phyloP scores from a whole-genome alignment of 106 monocot species.

The Acorus gramineus region DNA sequence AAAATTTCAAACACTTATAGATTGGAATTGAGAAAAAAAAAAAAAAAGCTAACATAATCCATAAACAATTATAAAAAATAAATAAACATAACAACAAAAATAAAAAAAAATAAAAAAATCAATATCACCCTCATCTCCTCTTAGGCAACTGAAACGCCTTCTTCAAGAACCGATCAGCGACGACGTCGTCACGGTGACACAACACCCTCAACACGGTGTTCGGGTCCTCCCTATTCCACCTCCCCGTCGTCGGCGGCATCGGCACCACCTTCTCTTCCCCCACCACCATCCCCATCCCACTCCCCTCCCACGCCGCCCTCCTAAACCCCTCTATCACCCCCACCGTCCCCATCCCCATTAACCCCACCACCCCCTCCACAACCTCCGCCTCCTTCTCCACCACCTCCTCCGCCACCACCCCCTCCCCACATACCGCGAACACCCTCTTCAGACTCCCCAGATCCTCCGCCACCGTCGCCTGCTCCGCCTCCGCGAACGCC shows the following conservation, averaged over 20 bases:
- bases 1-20: too few species aligned
- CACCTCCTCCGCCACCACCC: conserved; percentile 23
- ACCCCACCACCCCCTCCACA: conserved; percentile 19
- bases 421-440: conserved; percentile 19
- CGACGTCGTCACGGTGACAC: conserved; percentile 21
- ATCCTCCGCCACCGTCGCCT: conserved; percentile 13
- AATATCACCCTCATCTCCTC: conserved; percentile 19
- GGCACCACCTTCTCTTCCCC: conserved; percentile 9
- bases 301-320: conserved; percentile 14
- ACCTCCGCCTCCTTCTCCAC: conserved; percentile 24
- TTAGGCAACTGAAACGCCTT: conserved; percentile 46
- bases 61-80: too few species aligned
- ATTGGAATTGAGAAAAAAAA: too few species aligned
- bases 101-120: too few species aligned
- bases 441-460: conserved; percentile 14
- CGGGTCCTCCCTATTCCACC: conserved; percentile 19
- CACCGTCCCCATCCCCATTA: conserved; percentile 17
- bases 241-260: conserved; percentile 32
- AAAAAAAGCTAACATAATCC: too few species aligned
- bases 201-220: conserved; percentile 28
- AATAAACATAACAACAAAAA: too few species aligned
- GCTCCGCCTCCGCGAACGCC: conserved; percentile 10
- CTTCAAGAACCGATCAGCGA: conserved; percentile 19
- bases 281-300: conserved; percentile 4
- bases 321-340: conserved; percentile 21